Evolutionary conservation across 2,329 filamentous ascomycete species (phyloP), one percentile per base, ranked within the genome.

Genomic region (Massarina eburnea): DNA sequence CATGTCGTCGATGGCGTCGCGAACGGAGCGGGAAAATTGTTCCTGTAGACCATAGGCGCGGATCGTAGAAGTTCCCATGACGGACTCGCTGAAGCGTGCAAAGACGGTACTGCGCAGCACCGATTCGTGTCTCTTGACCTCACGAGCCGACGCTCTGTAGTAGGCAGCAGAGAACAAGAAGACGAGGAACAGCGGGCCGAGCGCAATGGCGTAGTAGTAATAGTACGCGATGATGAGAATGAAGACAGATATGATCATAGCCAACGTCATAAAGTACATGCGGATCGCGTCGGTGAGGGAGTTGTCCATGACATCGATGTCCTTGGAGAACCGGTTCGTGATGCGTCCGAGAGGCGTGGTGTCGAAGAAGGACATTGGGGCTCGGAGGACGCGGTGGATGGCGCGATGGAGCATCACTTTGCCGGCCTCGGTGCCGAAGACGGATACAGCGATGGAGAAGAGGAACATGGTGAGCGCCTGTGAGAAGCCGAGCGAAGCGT

Each of bases 301-400:
- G 68, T 96, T 96, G 73, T 97, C 94, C 90, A 97, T 95, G 45
- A 94, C 89, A 62, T 96, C 90, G 32, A 97, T 88, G 62, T 99
- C 94, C 57, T 92, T 87, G 24, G 90, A 95, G 72, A 97, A 97
- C 14, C 94, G 88, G 68, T 97, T 97, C 18, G 91, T 96, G 67
- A 97, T 96, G 29, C 92, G 86, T 17, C 94, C 94, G 1, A 97
- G 80, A 0, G 94, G 94, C 1, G 94, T 97, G 0, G 94, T 97
- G 61, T 99, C 94, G 73, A 97, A 97, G 74, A 97, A 97, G 4
- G 88, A 87, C 90, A 86, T 85, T 1, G 84, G 84, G 3, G 84
- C 83, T 37, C 83, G 75, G 8, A 86, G 68, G 1, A 94, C 89
- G 14, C 88, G 80, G 8, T 79, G 83, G 59, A 97, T 88, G 6